These are phyloP conservation scores for Acanthamoeba triangularis DNA, from an alignment of 208 protist genomes.

Conservation along the genomic window DNA sequence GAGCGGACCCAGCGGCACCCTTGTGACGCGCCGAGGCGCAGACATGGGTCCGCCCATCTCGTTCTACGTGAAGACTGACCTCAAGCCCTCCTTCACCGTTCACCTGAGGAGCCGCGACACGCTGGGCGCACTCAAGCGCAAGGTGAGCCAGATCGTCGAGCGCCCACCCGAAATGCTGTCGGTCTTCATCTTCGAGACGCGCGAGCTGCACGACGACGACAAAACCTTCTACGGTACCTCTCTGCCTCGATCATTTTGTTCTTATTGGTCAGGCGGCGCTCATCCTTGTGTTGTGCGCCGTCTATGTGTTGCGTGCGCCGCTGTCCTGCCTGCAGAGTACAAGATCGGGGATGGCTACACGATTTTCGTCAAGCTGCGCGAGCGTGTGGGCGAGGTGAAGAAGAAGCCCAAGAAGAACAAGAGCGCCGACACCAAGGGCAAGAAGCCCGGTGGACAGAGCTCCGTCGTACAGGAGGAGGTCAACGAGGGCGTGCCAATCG, in stretches of 20 bases:
- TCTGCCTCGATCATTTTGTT: neutral
- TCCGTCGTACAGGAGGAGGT: slow-evolving; percentile 53
- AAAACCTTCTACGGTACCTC: slow-evolving; percentile 65
- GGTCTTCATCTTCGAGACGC: slow-evolving; percentile 29
- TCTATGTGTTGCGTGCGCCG: neutral
- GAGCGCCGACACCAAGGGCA: slow-evolving; percentile 37
- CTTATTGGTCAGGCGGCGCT: neutral
- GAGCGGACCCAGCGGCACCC: neutral
- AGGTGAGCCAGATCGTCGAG: slow-evolving; percentile 18
- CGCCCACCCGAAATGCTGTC: slow-evolving; percentile 36
- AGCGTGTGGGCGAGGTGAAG: neutral
- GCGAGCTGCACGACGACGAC: slow-evolving; percentile 62
- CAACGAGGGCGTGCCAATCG: slow-evolving; percentile 76
- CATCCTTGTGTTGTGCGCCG: too few species aligned
- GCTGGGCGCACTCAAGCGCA: slow-evolving; percentile 65
- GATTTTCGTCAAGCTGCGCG: slow-evolving; percentile 54
- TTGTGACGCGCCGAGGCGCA: neutral
- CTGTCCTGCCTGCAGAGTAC: neutral
- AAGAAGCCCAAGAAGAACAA: slow-evolving; percentile 64
- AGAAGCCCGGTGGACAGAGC: neutral
- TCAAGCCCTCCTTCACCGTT: slow-evolving; percentile 59
- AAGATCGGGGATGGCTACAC: slow-evolving; percentile 49
- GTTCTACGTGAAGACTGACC: slow-evolving; percentile 63
- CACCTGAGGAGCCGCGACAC: slow-evolving; percentile 65
- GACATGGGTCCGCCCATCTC: slow-evolving; percentile 21